phyloP scores from a whole-genome alignment of 352 stramenopile species.

The Phytophthora multivora region DNA sequence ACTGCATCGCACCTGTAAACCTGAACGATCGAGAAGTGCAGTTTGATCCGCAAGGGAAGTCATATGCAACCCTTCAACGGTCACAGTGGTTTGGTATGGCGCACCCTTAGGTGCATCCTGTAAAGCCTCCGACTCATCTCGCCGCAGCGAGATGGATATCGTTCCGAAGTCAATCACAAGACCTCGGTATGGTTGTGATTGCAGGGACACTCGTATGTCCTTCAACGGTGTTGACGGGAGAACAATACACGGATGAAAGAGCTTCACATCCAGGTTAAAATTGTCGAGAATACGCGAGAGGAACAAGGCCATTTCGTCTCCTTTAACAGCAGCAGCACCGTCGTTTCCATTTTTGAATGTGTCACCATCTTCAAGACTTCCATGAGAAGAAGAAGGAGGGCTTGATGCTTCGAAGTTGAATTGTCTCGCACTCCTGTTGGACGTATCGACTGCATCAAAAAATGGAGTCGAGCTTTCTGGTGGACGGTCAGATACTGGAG shows the following conservation, averaged over 20 bases:
- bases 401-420: slow-evolving; percentile 21
- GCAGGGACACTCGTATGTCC: slow-evolving; percentile 28
- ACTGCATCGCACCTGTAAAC: slow-evolving; percentile 37
- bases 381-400: background rate
- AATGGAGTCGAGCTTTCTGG: slow-evolving; percentile 54
- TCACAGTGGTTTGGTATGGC: slow-evolving; percentile 21
- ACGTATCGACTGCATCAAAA: slow-evolving; percentile 66
- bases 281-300: slow-evolving; percentile 33
- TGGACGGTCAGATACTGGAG: slow-evolving; percentile 14
- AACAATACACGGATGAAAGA: slow-evolving; percentile 53
- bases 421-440: slow-evolving; percentile 28
- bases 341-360: background rate
- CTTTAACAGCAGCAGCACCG: slow-evolving; percentile 2
- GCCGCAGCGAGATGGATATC: slow-evolving; percentile 36
- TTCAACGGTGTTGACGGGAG: slow-evolving; percentile 50
- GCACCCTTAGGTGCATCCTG: background rate
- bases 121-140: slow-evolving; percentile 15
- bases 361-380: background rate
- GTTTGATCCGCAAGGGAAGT: slow-evolving; percentile 36
- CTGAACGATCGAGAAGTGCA: slow-evolving; percentile 41
- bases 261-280: slow-evolving; percentile 40
- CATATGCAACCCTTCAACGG: slow-evolving; percentile 36
- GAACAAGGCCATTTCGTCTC: slow-evolving; percentile 8
- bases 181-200: slow-evolving; percentile 38
- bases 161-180: slow-evolving; percentile 60